Percentiles rank a stretch among this genome's conserved stretches.
These are phyloP conservation scores for Uromyces viciae-fabae DNA, from an alignment of 1,284 basidiomycete species.

Conservation along the genomic window DNA sequence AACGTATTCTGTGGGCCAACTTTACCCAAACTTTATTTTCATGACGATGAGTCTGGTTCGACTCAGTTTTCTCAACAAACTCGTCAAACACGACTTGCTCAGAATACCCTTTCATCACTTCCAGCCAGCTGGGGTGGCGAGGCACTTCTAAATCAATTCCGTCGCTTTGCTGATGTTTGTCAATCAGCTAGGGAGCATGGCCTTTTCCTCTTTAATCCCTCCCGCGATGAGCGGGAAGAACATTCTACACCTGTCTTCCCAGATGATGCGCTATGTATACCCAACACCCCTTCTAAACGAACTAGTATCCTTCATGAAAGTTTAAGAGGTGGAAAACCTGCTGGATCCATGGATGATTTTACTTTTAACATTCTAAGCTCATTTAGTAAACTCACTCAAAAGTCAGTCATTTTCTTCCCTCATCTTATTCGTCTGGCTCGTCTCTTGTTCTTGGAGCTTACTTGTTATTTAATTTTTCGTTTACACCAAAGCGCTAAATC, in stretches of 20 bases:
- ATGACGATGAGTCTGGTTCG: slow-evolving; percentile 88
- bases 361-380: slow-evolving; percentile 52
- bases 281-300: slow-evolving; percentile 47
- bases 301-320: slow-evolving; percentile 49
- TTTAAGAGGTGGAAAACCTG: slow-evolving; percentile 8
- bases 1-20: slow-evolving; percentile 86
- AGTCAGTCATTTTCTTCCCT: slow-evolving; percentile 45
- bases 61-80: slow-evolving; percentile 52
- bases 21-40: slow-evolving; percentile 85
- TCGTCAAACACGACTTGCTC: slow-evolving; percentile 46
- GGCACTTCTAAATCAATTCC: slow-evolving; percentile 44
- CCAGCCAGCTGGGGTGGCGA: slow-evolving; percentile 69
- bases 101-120: slow-evolving; percentile 47
- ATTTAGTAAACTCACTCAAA: slow-evolving; percentile 50
- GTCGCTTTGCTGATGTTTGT: slow-evolving; percentile 66
- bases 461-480: not conserved
- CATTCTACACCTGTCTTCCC: slow-evolving; percentile 60
- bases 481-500: slow-evolving; percentile 66
- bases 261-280: slow-evolving; percentile 53
- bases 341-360: slow-evolving; percentile 51
- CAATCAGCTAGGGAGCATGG: slow-evolving; percentile 73
- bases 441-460: not conserved
- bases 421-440: not conserved
- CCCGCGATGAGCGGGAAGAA: slow-evolving; percentile 77
- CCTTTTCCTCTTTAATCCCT: slow-evolving; percentile 87